Conservation (phyloP, 2,329 filamentous ascomycete species). For the Claviceps humidiphila region DNA sequence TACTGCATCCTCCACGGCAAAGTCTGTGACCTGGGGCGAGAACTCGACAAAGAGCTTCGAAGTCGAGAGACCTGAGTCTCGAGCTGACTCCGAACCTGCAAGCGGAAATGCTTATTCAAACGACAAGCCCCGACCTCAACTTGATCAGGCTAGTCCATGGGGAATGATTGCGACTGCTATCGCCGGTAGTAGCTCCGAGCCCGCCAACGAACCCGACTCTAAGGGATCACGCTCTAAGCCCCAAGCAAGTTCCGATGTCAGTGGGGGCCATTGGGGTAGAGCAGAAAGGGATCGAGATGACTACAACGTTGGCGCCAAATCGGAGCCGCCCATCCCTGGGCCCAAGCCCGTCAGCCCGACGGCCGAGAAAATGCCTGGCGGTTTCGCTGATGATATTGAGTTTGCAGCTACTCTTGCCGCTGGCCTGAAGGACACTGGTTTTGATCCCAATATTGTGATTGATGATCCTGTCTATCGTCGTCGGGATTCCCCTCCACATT, state of each 20-base stretch:
- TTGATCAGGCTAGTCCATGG: slow-evolving; percentile 34
- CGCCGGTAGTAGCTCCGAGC: slow-evolving; percentile 26
- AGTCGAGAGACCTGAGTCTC: slow-evolving; percentile 42
- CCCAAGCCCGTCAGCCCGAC: slow-evolving; percentile 41
- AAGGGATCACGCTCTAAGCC: slow-evolving; percentile 6
- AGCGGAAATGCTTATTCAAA: slow-evolving; percentile 14
- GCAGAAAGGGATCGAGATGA: slow-evolving; percentile 11
- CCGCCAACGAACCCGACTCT: slow-evolving; percentile 20
- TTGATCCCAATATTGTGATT: slow-evolving; percentile 57
- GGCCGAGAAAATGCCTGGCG: slow-evolving; percentile 44
- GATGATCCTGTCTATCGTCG: slow-evolving; percentile 50
- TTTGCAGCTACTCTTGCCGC: slow-evolving; percentile 60
- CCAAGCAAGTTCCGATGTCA: slow-evolving; percentile 5
- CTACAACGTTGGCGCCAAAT: slow-evolving; percentile 26
- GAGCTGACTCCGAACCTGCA: slow-evolving; percentile 16
- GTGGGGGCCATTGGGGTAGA: slow-evolving; percentile 8
- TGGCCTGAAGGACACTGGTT: slow-evolving; percentile 54
- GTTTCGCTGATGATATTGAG: slow-evolving; percentile 53
- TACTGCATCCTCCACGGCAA: slow-evolving; percentile 26
- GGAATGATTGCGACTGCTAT: slow-evolving; percentile 38
- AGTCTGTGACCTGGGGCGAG: slow-evolving; percentile 51
- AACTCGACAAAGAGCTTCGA: slow-evolving; percentile 53
- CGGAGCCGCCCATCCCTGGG: slow-evolving; percentile 38
- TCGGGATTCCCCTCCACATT: slow-evolving; percentile 50
- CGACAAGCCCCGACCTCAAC: slow-evolving; percentile 21